These are phyloP conservation scores for Trichopus zeylanicus DNA, from an alignment of 116 monocot genomes.

Conservation along the genomic window DNA sequence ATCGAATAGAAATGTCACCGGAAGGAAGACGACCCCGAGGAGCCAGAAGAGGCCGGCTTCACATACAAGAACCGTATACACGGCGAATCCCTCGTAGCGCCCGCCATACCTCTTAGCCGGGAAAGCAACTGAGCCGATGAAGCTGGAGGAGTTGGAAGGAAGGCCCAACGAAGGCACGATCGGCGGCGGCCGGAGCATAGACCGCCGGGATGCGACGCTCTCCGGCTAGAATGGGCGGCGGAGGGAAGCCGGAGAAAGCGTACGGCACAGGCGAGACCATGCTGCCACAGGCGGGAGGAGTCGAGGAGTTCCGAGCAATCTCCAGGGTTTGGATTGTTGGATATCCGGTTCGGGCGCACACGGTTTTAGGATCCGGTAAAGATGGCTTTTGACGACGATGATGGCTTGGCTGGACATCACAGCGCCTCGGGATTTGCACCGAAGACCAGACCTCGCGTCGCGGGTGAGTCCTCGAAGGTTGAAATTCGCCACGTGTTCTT, in stretches of 20 bases:
- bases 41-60: constrained; percentile 1
- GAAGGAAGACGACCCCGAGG: constrained; percentile 15
- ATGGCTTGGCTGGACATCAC: no score
- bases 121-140: constrained; percentile 37
- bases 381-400: no score
- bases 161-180: background rate
- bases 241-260: background rate
- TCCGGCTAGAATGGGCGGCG: constrained; percentile 4
- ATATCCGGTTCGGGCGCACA: no score
- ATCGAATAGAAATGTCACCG: constrained; percentile 20
- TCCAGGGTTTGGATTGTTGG: no score
- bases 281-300: background rate
- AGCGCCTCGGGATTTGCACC: no score
- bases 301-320: background rate
- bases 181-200: constrained; percentile 39
- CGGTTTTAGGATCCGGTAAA: no score
- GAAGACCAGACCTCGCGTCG: no score
- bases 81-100: background rate
- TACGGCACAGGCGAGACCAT: background rate
- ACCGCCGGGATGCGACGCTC: constrained; percentile 24
- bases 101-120: constrained; percentile 11
- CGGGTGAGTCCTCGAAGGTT: no score
- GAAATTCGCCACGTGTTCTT: no score
- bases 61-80: constrained; percentile 46
- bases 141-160: constrained; percentile 40